Conservation (phyloP, 2,329 filamentous ascomycete genomes). For the Cercospora citrullina region DNA sequence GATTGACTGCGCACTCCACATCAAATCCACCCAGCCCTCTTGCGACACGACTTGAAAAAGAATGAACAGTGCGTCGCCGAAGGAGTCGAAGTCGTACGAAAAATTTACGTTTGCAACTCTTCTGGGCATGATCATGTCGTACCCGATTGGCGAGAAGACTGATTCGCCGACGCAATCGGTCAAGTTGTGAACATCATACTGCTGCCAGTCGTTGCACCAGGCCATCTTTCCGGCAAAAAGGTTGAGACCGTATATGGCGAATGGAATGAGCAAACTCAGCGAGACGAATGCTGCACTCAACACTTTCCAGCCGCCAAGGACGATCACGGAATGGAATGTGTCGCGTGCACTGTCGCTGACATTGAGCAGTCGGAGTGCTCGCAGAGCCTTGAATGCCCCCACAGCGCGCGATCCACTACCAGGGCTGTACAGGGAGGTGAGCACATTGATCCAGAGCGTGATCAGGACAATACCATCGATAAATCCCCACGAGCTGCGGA, state of each 20-base stretch:
- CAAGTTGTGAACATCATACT: constrained; percentile 58
- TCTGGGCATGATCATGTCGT: constrained; percentile 81
- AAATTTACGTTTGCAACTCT: constrained; percentile 67
- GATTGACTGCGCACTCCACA: constrained; percentile 79
- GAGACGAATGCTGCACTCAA: constrained; percentile 91
- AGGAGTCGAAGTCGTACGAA: constrained; percentile 91
- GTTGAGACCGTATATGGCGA: constrained; percentile 93
- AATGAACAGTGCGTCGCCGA: constrained; percentile 89
- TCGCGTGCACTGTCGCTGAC: constrained; percentile 94
- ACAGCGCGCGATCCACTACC: constrained; percentile 85
- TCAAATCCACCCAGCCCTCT: constrained; percentile 96
- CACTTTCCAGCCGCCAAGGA: constrained; percentile 92
- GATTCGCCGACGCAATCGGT: constrained; percentile 84
- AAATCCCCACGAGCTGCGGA: constrained; percentile 93
- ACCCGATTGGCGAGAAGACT: constrained; percentile 72
- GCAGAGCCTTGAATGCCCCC: constrained; percentile 93
- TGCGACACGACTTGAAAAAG: constrained; percentile 99
- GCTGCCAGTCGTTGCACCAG: constrained; percentile 69
- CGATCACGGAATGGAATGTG: constrained; percentile 94
- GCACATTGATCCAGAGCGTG: constrained; percentile 93
- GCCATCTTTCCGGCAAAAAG: constrained; percentile 83
- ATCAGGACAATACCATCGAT: constrained; percentile 90
- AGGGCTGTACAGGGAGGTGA: constrained; percentile 77
- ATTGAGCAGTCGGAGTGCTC: constrained; percentile 87
- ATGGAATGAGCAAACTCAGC: constrained; percentile 88